Percentiles rank a stretch among this genome's conserved stretches.
Evolutionary conservation across 805 yeast genomes (phyloP).

Genomic region (Candida mattraensis): DNA sequence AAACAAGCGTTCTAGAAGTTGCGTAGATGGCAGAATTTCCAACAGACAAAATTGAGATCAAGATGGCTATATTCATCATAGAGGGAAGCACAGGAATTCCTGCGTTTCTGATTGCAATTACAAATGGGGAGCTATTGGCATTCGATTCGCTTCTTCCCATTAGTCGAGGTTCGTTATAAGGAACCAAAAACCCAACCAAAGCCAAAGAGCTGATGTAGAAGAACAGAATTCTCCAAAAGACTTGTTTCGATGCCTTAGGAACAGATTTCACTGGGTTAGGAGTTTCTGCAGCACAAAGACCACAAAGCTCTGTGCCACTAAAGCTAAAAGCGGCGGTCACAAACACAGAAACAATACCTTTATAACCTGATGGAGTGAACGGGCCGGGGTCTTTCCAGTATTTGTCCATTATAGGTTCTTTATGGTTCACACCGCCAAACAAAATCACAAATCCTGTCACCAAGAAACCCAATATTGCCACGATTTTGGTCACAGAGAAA

Average conservation of each 20-base stretch:
- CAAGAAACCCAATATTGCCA: conserved; percentile 52
- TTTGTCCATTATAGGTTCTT: conserved; percentile 43
- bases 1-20: conserved; percentile 51
- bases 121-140: conserved; percentile 47
- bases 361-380: conserved; percentile 43
- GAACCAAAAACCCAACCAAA: conserved; percentile 48
- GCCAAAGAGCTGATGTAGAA: conserved; percentile 47
- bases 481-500: conserved; percentile 48
- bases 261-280: conserved; percentile 45
- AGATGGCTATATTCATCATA: conserved; percentile 41
- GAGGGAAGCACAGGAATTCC: conserved; percentile 38
- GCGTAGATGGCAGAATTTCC: conserved; percentile 61
- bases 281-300: conserved; percentile 51
- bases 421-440: conserved; percentile 47
- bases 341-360: conserved; percentile 53
- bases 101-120: conserved; percentile 42
- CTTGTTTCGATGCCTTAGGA: conserved; percentile 55
- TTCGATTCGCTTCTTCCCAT: conserved; percentile 28
- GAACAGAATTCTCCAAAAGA: conserved; percentile 52
- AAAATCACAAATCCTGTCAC: conserved; percentile 51
- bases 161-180: conserved; percentile 40
- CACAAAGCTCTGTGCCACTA: conserved; percentile 53
- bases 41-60: conserved; percentile 41
- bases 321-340: conserved; percentile 58
- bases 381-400: conserved; percentile 48